Evolutionary conservation across 1,139 yeast genomes (phyloP), one percentile per base, ranked within the genome.

Genomic region (Pichia sp.): DNA sequence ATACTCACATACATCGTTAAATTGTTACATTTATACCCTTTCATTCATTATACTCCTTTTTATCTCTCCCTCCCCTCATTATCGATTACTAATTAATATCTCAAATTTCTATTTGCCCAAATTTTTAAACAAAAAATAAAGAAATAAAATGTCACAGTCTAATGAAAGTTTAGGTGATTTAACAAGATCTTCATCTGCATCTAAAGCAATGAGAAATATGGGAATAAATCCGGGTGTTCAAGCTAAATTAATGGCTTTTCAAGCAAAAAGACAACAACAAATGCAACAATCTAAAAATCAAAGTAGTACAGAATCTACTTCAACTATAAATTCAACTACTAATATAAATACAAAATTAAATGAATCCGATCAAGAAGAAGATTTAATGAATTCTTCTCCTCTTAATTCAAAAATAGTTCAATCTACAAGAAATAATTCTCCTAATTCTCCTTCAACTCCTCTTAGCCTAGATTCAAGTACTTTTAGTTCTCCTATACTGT

Each of bases 211-310:
- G 35, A 37, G 48, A 34, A 42, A 37, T 21, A 39, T 40, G 33
- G 33, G 42, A 6, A 49, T 61, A 33, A 80, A 73, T 56, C 78
- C 85, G 13, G 86, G 79, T 49, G 71, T 82, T 41, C 91, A 82
- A 60, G 93, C 91, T 2, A 67, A 87, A 49, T 68, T 84, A 37
- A 63, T 80, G 61, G 89, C 89, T 0, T 80, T 82, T 51, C 91
- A 82, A 29, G 45, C 48, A 7, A 44, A 43, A 21, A 37, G 42
- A 34, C 43, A 42, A 16, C 46, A 44, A 26, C 47, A 39, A 27
- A 37, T 36, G 37, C 45, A 38, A 26, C 49, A 42, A 24, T 30
- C 42, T 4, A 43, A 41, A 33, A 26, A 16, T 8, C 40, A 41
- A 14, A 16, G 22, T 15, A 34, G 20, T 19, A 22, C 22, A 13